Evolutionary conservation across 2,329 filamentous ascomycete species (phyloP).

Genomic region (Sphaerostilbella broomeana): DNA sequence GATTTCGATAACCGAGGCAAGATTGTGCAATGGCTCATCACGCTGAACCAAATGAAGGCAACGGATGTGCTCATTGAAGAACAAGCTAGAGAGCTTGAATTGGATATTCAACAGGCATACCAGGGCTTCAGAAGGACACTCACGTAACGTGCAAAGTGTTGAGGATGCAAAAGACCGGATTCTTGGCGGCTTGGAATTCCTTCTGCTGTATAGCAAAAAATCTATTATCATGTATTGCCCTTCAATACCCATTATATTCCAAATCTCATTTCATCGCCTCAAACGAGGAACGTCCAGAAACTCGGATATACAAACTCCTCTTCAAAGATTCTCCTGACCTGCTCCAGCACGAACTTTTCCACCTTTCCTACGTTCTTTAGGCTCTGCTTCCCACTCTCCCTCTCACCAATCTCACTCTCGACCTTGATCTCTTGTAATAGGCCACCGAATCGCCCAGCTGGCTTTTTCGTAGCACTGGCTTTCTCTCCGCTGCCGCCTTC

Average conservation of each 20-base stretch:
- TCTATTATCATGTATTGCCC: too few species aligned
- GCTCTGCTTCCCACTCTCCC: conserved; percentile 86
- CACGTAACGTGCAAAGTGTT: too few species aligned
- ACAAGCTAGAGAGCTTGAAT: conserved; percentile 79
- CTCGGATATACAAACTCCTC: conserved; percentile 98
- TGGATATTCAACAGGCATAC: conserved; percentile 93
- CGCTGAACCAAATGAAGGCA: conserved; percentile 94
- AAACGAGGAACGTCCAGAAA: conserved; percentile 96
- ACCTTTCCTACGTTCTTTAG: conserved; percentile 98
- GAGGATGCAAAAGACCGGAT: too few species aligned
- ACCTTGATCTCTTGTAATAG: conserved; percentile 89
- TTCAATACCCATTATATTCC: too few species aligned
- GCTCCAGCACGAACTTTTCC: conserved; percentile 92
- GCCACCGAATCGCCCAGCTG: conserved; percentile 51
- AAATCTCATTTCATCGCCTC: conserved; percentile 18
- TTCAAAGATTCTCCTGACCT: conserved; percentile 94
- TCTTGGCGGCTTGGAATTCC: too few species aligned
- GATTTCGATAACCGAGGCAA: conserved; percentile 95
- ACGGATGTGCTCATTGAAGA: conserved; percentile 84
- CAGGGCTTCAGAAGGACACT: conserved; percentile 84
- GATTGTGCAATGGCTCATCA: conserved; percentile 97
- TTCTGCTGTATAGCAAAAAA: not conserved
- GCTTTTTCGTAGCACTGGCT: conserved; percentile 22
- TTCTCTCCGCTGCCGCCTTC: conserved; percentile 18
- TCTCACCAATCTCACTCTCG: conserved; percentile 93